Percentiles rank a stretch among this genome's conserved stretches.
phyloP scores from a whole-genome alignment of 2,329 filamentous ascomycete genomes.

The Xylaria sp. region DNA sequence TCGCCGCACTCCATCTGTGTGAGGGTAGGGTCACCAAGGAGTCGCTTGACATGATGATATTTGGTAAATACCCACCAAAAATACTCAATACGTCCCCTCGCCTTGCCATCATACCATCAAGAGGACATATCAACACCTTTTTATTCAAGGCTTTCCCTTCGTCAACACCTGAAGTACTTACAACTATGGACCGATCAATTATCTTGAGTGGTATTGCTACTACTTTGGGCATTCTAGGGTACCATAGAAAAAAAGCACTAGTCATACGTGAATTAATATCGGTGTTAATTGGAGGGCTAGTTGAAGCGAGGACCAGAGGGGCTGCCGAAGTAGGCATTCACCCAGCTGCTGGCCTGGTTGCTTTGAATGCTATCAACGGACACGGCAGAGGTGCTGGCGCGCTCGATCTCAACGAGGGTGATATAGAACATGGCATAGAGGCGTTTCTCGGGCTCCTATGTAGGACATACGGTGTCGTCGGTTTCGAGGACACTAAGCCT shows the following conservation, averaged over 20 bases:
- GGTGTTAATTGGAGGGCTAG: constrained; percentile 83
- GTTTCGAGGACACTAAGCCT: constrained; percentile 55
- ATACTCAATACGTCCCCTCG: constrained; percentile 64
- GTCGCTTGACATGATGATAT: constrained; percentile 73
- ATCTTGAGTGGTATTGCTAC: constrained; percentile 87
- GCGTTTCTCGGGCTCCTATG: constrained; percentile 70
- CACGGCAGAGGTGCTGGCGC: constrained; percentile 63
- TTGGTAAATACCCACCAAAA: constrained; percentile 66
- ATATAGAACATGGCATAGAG: constrained; percentile 74
- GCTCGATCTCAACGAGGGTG: constrained; percentile 71
- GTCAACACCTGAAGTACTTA: constrained; percentile 72
- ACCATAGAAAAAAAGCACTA: constrained; percentile 91
- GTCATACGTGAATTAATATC: constrained; percentile 87
- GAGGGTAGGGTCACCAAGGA: constrained; percentile 70
- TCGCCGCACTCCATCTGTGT: constrained; percentile 73
- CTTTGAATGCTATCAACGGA: constrained; percentile 68
- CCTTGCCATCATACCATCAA: constrained; percentile 65
- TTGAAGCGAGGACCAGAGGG: constrained; percentile 90
- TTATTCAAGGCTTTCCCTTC: constrained; percentile 78
- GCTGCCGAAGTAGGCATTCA: constrained; percentile 97
- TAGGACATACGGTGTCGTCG: constrained; percentile 72
- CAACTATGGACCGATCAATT: constrained; percentile 78
- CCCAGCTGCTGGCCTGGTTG: constrained; percentile 86
- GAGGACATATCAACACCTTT: constrained; percentile 72
- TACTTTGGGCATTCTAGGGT: constrained; percentile 82